These are phyloP conservation scores for Colletotrichum euphorbiae DNA, from an alignment of 2,329 filamentous ascomycete genomes.

Conservation along the genomic window DNA sequence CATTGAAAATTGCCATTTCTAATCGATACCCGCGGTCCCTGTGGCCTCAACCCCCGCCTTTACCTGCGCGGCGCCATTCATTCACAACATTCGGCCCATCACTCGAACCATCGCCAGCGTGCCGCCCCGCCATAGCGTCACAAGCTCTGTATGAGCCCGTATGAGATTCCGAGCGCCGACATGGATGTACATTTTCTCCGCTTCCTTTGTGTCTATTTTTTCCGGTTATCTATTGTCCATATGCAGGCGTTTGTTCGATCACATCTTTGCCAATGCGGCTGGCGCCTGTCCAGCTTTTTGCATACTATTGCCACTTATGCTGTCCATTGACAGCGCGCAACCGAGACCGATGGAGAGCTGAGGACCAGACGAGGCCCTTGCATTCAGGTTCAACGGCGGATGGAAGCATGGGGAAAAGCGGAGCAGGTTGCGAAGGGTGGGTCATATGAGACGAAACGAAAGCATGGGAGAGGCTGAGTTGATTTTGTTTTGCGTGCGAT, in stretches of 20 bases:
- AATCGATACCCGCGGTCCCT: conserved; percentile 37
- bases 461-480: conserved; percentile 28
- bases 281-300: conserved; percentile 13
- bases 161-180: neutral
- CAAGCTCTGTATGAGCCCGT: neutral
- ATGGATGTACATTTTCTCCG: conserved; percentile 32
- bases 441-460: conserved; percentile 35
- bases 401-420: conserved; percentile 2
- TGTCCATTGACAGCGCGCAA: neutral
- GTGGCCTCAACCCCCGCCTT: conserved; percentile 7
- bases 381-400: neutral
- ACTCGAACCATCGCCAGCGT: neutral
- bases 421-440: conserved; percentile 24
- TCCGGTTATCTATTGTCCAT: conserved; percentile 35
- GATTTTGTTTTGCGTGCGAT: conserved; percentile 30
- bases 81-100: neutral
- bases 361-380: neutral
- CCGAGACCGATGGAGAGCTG: conserved; percentile 9
- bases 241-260: conserved; percentile 33
- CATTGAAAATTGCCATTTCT: conserved; percentile 26
- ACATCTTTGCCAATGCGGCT: conserved; percentile 14
- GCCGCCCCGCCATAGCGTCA: neutral
- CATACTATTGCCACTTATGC: conserved; percentile 1
- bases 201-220: conserved; percentile 37
- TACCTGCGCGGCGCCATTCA: conserved; percentile 11